Conservation (phyloP, 306 rosid genomes). For the Leucaena leucocephala region DNA sequence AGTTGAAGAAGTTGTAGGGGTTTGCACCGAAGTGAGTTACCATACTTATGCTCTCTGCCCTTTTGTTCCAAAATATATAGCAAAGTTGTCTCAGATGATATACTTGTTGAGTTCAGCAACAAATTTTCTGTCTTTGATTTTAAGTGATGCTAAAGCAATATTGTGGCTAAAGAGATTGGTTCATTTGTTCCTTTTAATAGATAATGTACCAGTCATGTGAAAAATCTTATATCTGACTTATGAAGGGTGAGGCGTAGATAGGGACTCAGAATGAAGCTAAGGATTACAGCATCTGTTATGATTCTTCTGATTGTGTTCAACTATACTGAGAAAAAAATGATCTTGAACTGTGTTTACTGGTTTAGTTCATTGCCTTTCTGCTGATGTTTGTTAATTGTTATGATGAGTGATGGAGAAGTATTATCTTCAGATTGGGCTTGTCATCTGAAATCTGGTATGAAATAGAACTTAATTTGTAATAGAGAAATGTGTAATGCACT, state of each 20-base stretch:
- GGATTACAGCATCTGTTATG: neutral
- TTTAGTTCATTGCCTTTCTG: neutral
- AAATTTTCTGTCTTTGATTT: neutral
- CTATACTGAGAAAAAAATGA: neutral
- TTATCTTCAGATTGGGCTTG: neutral
- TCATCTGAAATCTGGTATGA: neutral
- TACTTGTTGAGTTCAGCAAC: neutral
- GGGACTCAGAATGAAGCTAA: neutral
- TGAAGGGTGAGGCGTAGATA: neutral
- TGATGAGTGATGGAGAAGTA: neutral
- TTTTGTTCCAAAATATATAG: slow-evolving; percentile 12
- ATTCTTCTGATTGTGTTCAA: neutral
- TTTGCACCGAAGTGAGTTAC: slow-evolving; percentile 77
- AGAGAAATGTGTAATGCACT: slow-evolving; percentile 8
- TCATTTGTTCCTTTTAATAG: neutral
- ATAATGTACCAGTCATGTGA: neutral
- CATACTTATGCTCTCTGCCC: neutral
- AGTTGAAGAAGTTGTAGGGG: slow-evolving; percentile 66
- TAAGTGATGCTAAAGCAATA: neutral
- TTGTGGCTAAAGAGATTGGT: neutral
- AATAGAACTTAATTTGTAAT: neutral
- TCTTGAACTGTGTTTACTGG: neutral
- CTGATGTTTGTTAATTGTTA: neutral
- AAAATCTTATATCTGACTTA: neutral
- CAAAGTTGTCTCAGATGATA: neutral